These are phyloP conservation scores for Pleurozium schreberi DNA, from an alignment of 225 moss, liverwort and hornwort species.

Conservation along the genomic window DNA sequence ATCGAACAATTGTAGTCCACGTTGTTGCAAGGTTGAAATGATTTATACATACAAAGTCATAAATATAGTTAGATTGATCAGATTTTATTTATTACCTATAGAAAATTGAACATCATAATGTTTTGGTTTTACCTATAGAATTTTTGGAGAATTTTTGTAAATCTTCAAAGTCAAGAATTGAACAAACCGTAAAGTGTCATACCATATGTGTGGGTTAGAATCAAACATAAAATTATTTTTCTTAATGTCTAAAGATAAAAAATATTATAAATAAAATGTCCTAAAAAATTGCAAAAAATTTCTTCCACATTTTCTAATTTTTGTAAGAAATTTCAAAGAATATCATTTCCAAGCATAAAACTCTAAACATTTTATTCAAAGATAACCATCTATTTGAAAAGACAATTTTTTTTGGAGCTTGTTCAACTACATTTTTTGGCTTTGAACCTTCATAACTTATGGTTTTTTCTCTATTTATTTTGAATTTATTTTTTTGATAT, in stretches of 20 bases:
- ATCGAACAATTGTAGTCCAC: rapidly evolving
- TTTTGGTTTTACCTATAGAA: too few relatives aligned
- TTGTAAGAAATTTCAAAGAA: not conserved
- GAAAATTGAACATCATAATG: not conserved
- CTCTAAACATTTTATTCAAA: too few relatives aligned
- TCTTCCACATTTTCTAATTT: not conserved
- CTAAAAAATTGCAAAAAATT: not conserved
- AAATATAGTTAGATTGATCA: not conserved
- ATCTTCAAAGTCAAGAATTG: not conserved
- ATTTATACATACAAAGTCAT: rapidly evolving
- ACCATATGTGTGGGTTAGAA: rapidly evolving
- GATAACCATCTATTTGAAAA: not conserved
- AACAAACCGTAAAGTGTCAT: not conserved
- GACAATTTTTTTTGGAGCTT: too few relatives aligned
- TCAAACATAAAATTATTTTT: rapidly evolving
- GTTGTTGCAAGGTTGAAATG: rapidly evolving
- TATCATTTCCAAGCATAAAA: rapidly evolving
- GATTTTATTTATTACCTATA: not conserved
- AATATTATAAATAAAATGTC: not conserved
- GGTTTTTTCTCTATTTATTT: too few relatives aligned
- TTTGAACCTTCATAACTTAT: too few relatives aligned
- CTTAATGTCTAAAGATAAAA: not conserved
- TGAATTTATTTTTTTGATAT: too few relatives aligned
- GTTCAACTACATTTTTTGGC: too few relatives aligned
- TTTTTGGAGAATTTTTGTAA: rapidly evolving